Evolutionary conservation across 2,329 filamentous ascomycete genomes (phyloP).

Genomic region (Chaetothyriales sp.): DNA sequence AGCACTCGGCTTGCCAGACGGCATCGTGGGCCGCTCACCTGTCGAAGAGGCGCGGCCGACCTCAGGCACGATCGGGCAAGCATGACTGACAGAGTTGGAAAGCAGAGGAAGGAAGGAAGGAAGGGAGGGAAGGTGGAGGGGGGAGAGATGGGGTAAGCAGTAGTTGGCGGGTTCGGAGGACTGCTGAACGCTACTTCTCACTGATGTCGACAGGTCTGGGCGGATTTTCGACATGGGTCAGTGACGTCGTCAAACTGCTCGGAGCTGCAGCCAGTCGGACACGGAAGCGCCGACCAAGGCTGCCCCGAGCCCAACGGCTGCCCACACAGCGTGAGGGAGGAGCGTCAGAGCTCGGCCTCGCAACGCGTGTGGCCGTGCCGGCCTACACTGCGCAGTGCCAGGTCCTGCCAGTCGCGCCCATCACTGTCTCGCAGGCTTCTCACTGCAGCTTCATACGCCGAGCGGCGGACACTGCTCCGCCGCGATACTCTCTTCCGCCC

Average conservation of each 20-base stretch:
- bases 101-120: not conserved
- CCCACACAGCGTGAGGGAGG: too few species aligned
- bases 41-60: slow-evolving; percentile 50
- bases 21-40: slow-evolving; percentile 35
- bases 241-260: not conserved
- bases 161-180: not conserved
- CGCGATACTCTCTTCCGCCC: not conserved
- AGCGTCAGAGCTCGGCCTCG: slow-evolving; percentile 14
- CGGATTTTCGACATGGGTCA: not conserved
- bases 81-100: slow-evolving; percentile 35
- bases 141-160: not conserved
- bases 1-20: slow-evolving; percentile 1
- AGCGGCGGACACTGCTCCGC: not conserved
- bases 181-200: not conserved
- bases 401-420: slow-evolving; percentile 8
- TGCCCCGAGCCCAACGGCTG: not conserved
- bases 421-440: slow-evolving; percentile 10
- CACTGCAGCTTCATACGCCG: slow-evolving; percentile 12
- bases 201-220: not conserved
- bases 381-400: slow-evolving; percentile 12
- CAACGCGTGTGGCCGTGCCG: slow-evolving; percentile 8
- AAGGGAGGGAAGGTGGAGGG: too few species aligned
- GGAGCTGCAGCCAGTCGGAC: too few species aligned
- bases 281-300: too few species aligned
- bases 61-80: slow-evolving; percentile 54